Base-by-base conservation (phyloP, 1,284 basidiomycete species). In the Melampsora larici-populina region DNA sequence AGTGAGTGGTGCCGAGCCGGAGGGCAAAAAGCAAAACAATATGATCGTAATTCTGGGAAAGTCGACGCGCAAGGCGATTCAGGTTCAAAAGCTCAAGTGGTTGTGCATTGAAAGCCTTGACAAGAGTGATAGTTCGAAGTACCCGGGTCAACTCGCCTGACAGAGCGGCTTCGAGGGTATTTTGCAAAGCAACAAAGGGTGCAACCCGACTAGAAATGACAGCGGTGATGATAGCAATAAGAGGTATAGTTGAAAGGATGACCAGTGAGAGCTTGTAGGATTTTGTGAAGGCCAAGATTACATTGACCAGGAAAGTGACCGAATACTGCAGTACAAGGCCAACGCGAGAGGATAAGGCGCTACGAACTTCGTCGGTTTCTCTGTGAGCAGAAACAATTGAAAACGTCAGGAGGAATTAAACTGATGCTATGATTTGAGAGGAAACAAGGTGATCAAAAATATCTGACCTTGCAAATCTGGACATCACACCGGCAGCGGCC, bases 51-150 rank as follows among this genome's bases (percentile, higher is more conserved):
- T 84, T 83, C 36, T 84, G 85, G 70, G 86, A 86, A 31, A 90
- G 89, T 9, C 87, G 86, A 0, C 80, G 79, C 24, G 87, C 85
- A 43, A 90, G 84, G 4, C 82, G 80, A 7, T 84, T 81, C 48
- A 92, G 87, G 17, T 87, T 84, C 4, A 83, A 78, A 9, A 85
- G 84, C 81, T 97, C 93, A 82, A 87, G 85, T 0, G 84, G 79
- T 78, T 90, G 86, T 1, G 94, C 94, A 84, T 97, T 98, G 87
- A 96, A 97, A 0, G 92, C 93, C 84, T 99, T 99, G 84, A 99
- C 92, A 0, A 95, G 97, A 2, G 92, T 86, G 81, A 99, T 94
- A 60, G 91, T 89, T 13, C 88, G 85, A 4, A 92, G 86, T 0
- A 91, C 89, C 29, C 92, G 90, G 80, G 96, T 91, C 79, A 95